Base-by-base conservation (phyloP, 2,329 filamentous ascomycete species). In the Mollisia scopiformis region DNA sequence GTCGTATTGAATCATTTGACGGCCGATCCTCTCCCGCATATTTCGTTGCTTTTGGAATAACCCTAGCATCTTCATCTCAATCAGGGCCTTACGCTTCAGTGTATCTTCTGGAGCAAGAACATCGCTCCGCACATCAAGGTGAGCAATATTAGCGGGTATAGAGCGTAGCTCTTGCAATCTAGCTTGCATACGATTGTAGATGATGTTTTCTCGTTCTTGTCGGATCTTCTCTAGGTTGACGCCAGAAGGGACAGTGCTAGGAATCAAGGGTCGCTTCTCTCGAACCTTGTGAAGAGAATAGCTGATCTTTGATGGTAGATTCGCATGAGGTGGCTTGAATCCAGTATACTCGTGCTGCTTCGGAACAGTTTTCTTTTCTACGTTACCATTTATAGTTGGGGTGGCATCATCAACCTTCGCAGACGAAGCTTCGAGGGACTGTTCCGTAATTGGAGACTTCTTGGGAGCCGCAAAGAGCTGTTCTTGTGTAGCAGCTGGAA, bases 1-100 rank as follows among this genome's bases (percentile, higher is more conserved):
- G 73, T 98, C 93, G 62, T 94, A 96, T 72, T 96, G 89, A 74
- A 97, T 88, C 89, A 99, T 96, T 73, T 96, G 91, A 56, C 91
- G 88, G 57, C 92, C 91, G 65, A 99, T 89, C 74, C 90, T 90
- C 69, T 95, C 91, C 59, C 96, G 89, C 69, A 99, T 80, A 10
- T 89, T 85, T 52, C 91, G 88, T 75, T 99, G 95, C 76, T 96
- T 96, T 0, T 91, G 88, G 55, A 97, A 88, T n/a, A 97, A 79
- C 53, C 88, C 88, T 35, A 98, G 82, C 73, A 91, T 91, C 82
- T 97, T 98, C 81, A 96, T 92, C 79, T 99, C 95, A 61, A 99
- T 97, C 67, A 97, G 83, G 25, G 93, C 91, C 75, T 94, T 93
- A 55, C 93, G 79, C 79, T 97, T 98, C 53, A 96, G 78, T 1